phyloP scores from a whole-genome alignment of 139 green algal species.

The Klebsormidium nitens region DNA sequence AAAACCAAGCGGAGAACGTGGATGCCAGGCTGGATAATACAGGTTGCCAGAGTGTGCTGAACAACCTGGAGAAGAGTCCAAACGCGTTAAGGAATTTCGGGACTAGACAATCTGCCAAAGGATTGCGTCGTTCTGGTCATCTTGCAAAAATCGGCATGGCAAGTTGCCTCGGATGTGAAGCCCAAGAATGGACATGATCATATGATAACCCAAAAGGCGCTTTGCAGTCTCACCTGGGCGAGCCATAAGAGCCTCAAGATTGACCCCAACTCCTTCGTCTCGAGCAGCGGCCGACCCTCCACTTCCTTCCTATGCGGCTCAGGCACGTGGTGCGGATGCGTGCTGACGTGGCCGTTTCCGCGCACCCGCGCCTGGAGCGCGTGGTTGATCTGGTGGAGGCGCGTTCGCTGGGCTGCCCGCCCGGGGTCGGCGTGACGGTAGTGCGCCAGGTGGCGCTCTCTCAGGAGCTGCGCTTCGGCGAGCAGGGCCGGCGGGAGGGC shows the following conservation, averaged over 20 bases:
- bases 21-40: too few species aligned
- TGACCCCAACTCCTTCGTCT: slow-evolving; percentile 55
- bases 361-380: neutral
- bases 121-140: too few species aligned
- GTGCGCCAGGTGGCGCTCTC: slow-evolving; percentile 40
- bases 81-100: too few species aligned
- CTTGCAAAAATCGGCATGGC: too few species aligned
- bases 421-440: slow-evolving; percentile 7
- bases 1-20: too few species aligned
- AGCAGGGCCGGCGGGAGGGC: slow-evolving; percentile 68
- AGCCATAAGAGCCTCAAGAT: slow-evolving; percentile 65
- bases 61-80: too few species aligned
- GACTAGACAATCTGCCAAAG: too few species aligned
- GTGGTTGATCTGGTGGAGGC: slow-evolving; percentile 1
- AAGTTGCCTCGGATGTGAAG: too few species aligned
- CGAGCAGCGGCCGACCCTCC: slow-evolving; percentile 55
- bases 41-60: too few species aligned
- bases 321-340: neutral
- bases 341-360: neutral
- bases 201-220: slow-evolving; percentile 5
- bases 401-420: neutral
- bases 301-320: slow-evolving; percentile 16
- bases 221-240: slow-evolving; percentile 22
- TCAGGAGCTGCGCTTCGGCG: slow-evolving; percentile 68
- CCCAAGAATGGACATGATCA: too few species aligned